These are phyloP conservation scores for Pycnococcus provasolii DNA, from an alignment of 139 green algal genomes.

Conservation along the genomic window DNA sequence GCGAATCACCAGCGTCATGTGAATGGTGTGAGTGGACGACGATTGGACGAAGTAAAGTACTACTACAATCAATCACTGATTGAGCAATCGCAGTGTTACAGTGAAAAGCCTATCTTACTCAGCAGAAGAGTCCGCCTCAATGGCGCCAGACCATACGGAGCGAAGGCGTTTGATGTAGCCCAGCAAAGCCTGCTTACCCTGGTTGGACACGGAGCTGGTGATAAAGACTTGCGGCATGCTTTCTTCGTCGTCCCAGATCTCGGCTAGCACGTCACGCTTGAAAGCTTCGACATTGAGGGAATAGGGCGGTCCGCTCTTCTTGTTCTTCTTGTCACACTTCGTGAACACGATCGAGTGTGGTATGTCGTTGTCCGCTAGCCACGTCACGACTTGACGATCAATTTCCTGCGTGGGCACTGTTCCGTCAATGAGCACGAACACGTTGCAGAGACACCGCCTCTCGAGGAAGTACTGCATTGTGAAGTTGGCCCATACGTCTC, in stretches of 20 bases:
- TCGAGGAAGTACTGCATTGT: slow-evolving; percentile 70
- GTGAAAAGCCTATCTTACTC: no score
- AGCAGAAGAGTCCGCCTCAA: no score
- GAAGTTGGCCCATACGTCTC: slow-evolving; percentile 62
- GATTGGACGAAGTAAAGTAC: no score
- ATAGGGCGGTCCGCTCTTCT: slow-evolving; percentile 14
- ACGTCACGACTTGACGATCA: slow-evolving; percentile 64
- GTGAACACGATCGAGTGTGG: slow-evolving; percentile 67
- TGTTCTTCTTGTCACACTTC: slow-evolving; percentile 35
- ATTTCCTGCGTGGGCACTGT: slow-evolving; percentile 58
- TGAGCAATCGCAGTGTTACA: no score
- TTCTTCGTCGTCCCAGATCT: slow-evolving; percentile 6
- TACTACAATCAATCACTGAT: no score
- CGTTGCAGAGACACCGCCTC: slow-evolving; percentile 48
- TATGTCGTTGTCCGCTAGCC: slow-evolving; percentile 53
- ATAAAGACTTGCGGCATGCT: slow-evolving; percentile 9
- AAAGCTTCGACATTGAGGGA: slow-evolving; percentile 10
- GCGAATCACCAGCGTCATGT: no score
- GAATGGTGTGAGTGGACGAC: no score
- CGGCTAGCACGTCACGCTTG: not conserved
- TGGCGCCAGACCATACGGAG: no score
- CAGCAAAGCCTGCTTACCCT: slow-evolving; percentile 15
- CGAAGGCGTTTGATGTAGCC: slow-evolving; percentile 1
- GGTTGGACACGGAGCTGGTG: not conserved
- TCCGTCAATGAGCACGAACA: slow-evolving; percentile 75